A percentile compares a stretch with the other conserved stretches of the same genome.
These are phyloP conservation scores for Streptanthus diversifolius DNA, from an alignment of 345 rosid species.

Conservation along the genomic window DNA sequence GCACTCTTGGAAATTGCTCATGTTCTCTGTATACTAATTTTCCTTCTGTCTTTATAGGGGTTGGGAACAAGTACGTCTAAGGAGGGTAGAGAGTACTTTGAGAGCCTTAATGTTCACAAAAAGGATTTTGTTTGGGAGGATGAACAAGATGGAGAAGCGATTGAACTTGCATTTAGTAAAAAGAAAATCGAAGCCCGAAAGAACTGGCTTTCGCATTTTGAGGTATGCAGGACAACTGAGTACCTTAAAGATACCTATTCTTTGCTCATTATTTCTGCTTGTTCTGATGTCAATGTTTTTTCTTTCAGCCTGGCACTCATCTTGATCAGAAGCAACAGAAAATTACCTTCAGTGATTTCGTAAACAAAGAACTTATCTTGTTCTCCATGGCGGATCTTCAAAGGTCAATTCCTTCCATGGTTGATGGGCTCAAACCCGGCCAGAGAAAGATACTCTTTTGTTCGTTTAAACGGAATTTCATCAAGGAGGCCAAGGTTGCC, in stretches of 20 bases:
- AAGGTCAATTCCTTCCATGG: conserved; percentile 94
- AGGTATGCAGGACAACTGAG: conserved; percentile 40
- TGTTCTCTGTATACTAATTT: neutral
- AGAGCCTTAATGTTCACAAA: conserved; percentile 53
- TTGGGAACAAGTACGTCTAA: conserved; percentile 80
- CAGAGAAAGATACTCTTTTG: conserved; percentile 93
- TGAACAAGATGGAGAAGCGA: conserved; percentile 84
- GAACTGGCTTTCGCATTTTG: conserved; percentile 80
- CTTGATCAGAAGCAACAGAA: conserved; percentile 67
- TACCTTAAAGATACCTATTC: neutral
- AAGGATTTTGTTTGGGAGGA: conserved; percentile 82
- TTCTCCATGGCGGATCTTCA: conserved; percentile 98
- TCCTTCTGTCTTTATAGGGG: conserved; percentile 47
- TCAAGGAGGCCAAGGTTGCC: conserved; percentile 69
- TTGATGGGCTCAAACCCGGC: conserved; percentile 95
- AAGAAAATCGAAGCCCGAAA: conserved; percentile 96
- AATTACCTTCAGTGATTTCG: conserved; percentile 82
- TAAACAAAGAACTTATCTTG: conserved; percentile 92
- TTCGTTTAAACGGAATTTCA: conserved; percentile 78
- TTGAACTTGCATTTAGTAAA: conserved; percentile 97
- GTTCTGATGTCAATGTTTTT: conserved; percentile 7
- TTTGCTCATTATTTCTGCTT: neutral
- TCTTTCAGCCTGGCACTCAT: conserved; percentile 81
- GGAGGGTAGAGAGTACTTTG: conserved; percentile 81
- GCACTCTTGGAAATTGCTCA: neutral